phyloP scores from a whole-genome alignment of 768 basidiomycete species.

The Boletus subparvulus region DNA sequence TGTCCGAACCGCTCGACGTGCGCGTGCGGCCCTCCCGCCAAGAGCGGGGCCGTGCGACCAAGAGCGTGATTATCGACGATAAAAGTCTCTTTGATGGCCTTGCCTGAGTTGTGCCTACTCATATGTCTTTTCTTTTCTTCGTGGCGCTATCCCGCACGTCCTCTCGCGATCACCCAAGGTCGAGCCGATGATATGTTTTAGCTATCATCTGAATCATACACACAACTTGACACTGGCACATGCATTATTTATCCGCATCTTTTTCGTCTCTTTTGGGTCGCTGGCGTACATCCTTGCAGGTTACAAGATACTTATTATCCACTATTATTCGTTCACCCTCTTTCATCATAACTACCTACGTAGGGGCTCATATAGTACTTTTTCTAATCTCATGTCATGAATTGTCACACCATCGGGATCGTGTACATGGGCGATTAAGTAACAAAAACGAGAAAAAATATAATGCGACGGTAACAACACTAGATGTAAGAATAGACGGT shows the following conservation, averaged over 20 bases:
- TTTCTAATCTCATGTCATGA: too few species aligned
- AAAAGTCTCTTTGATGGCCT: conserved; percentile 10
- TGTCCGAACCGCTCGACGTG: conserved; percentile 12
- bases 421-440: too few species aligned
- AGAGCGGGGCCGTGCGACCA: conserved; percentile 3
- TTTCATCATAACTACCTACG: background rate
- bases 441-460: too few species aligned
- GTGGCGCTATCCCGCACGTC: background rate
- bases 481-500: background rate
- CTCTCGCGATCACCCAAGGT: background rate
- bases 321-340: background rate
- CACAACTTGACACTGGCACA: too few species aligned
- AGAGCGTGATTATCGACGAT: conserved; percentile 28
- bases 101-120: background rate
- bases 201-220: too few species aligned
- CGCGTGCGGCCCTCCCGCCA: conserved; percentile 1
- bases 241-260: background rate
- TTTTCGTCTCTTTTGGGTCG: background rate
- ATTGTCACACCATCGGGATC: too few species aligned
- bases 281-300: background rate
- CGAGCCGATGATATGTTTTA: background rate
- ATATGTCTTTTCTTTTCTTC: background rate
- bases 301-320: background rate
- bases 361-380: too few species aligned
- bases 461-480: too few species aligned